Evolutionary conservation across 2,329 filamentous ascomycete genomes (phyloP), one percentile per base, ranked within the genome.

Genomic region (Fusarium graminum): DNA sequence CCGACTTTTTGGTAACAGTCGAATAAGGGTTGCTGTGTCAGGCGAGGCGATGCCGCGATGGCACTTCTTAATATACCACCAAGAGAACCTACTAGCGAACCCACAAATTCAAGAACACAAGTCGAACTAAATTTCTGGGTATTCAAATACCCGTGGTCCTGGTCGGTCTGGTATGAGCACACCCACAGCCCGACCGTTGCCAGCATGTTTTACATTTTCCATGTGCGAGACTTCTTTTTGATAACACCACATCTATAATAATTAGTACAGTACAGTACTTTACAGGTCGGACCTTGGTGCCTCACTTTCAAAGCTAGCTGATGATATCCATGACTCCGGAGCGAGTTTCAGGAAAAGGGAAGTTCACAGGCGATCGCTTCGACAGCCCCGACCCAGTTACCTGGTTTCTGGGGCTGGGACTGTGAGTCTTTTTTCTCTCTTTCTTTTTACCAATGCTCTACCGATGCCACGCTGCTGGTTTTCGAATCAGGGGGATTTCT

Each of bases 61-160:
- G 26, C 38, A 55, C 30, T 52, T 44, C 52, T 50, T 45, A 69
- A 67, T 62, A 67, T 54, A 62, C 60, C 70, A 66, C 53, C 19
- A 32, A 36, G 19, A 47, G 58, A 58, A 41, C 38, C 54, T 58
- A 39, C 58, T 53, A 50, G 51, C 36, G 58, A 53, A 42, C 51
- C 67, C 63, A 58, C 50, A 56, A 42, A 54, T 72, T 72, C 67
- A 52, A 72, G 70, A 72, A 70, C 42, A 41, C 57, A 49, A 47
- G 42, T 58, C 62, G 63, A 71, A 70, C 55, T 43, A 59, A 42
- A 36, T 29, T 45, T 47, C 41, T 39, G 45, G 51, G 51, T 57
- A 56, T 52, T 40, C 47, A 49, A 52, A 64, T 36, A 29, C 43
- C 60, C 47, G 43, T 51, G 42, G 52, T 45, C 67, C 67, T 50